These are phyloP conservation scores for Ogataea corticis DNA, from an alignment of 805 yeast genomes.

Conservation along the genomic window DNA sequence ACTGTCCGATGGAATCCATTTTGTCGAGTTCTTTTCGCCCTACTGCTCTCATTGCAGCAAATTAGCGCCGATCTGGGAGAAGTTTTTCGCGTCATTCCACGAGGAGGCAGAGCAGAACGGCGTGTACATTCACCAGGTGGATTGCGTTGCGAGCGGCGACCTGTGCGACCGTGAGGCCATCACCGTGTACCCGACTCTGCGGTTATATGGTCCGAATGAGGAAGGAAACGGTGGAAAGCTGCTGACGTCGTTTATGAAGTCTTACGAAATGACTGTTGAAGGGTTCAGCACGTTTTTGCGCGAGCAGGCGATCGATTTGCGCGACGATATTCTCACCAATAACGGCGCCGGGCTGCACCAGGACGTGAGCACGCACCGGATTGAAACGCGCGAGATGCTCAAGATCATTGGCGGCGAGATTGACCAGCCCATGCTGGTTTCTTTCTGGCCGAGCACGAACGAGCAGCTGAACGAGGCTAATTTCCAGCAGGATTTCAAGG, in stretches of 20 bases:
- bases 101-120: constrained; percentile 48
- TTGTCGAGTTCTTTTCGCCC: constrained; percentile 90
- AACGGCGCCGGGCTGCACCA: constrained; percentile 6
- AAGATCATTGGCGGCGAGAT: constrained; percentile 52
- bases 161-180: constrained; percentile 71
- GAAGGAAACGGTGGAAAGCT: constrained; percentile 38
- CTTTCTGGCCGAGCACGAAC: constrained; percentile 64
- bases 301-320: constrained; percentile 45
- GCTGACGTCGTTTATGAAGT: constrained; percentile 48
- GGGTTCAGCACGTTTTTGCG: constrained; percentile 54
- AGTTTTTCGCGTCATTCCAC: constrained; percentile 53
- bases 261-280: constrained; percentile 46
- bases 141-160: constrained; percentile 87
- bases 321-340: constrained; percentile 38
- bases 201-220: constrained; percentile 64
- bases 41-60: constrained; percentile 79
- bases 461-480: constrained; percentile 38
- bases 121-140: constrained; percentile 69
- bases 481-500: constrained; percentile 35
- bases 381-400: constrained; percentile 43
- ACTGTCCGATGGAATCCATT: constrained; percentile 56
- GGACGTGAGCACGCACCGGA: constrained; percentile 5
- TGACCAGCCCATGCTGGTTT: constrained; percentile 52
- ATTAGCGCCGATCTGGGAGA: constrained; percentile 82
- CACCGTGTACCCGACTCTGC: constrained; percentile 64